phyloP scores from a whole-genome alignment of 495 filamentous ascomycete genomes.

The Oidiodendron maius region DNA sequence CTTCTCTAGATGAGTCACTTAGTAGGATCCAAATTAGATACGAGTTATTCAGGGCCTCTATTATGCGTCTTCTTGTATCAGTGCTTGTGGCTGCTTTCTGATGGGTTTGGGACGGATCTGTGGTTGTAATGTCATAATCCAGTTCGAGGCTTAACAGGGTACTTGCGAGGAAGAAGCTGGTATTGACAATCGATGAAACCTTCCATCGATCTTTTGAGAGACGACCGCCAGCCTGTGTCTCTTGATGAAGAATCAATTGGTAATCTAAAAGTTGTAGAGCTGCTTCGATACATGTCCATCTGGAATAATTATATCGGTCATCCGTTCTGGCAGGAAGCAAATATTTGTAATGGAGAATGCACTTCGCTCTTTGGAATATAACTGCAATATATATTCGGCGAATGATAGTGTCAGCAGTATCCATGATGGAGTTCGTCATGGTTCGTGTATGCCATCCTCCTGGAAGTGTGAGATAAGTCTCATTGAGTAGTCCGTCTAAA shows the following conservation, averaged over 20 bases:
- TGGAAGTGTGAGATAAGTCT: constrained; percentile 50
- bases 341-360: constrained; percentile 67
- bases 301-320: constrained; percentile 59
- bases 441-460: constrained; percentile 51
- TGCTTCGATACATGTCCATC: constrained; percentile 60
- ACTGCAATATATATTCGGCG: constrained; percentile 64
- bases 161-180: constrained; percentile 37
- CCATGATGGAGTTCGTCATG: constrained; percentile 52
- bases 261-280: constrained; percentile 53
- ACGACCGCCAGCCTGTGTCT: constrained; percentile 27
- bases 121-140: neutral
- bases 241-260: constrained; percentile 30
- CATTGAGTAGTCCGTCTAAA: constrained; percentile 57
- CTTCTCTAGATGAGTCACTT: neutral
- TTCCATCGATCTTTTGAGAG: constrained; percentile 35
- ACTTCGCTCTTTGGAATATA: constrained; percentile 63
- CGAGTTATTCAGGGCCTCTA: neutral
- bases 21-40: neutral
- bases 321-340: constrained; percentile 50
- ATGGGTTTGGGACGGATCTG: neutral
- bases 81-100: neutral
- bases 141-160: constrained; percentile 35
- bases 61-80: neutral
- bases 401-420: constrained; percentile 57
- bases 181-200: constrained; percentile 30